A percentile compares a stretch with the other conserved stretches of the same genome.
These are phyloP conservation scores for Irpex sp. DNA, from an alignment of 1,284 basidiomycete genomes.

Conservation along the genomic window DNA sequence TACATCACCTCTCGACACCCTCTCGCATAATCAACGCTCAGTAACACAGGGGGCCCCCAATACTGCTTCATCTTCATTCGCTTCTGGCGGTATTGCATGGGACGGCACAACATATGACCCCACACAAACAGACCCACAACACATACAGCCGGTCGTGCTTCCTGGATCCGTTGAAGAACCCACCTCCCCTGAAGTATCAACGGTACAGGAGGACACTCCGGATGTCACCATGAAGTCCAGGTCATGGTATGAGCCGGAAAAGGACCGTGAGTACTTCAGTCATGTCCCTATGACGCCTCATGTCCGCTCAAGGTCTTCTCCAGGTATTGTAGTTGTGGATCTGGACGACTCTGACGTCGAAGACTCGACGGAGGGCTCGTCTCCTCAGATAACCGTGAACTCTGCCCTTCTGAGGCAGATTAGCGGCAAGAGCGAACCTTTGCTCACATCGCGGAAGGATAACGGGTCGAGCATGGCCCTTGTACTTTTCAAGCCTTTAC, in stretches of 20 bases:
- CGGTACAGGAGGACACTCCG: conserved; percentile 17
- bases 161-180: conserved; percentile 48
- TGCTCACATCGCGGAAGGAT: conserved; percentile 13
- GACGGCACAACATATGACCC: background rate
- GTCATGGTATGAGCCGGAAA: conserved; percentile 69
- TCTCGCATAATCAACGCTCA: background rate
- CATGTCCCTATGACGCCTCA: background rate
- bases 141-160: conserved; percentile 20
- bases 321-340: conserved; percentile 63
- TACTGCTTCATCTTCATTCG: conserved; percentile 5
- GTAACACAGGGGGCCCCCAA: background rate
- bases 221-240: conserved; percentile 59
- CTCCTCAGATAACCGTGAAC: conserved; percentile 35
- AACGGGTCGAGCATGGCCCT: conserved; percentile 43
- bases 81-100: background rate
- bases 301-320: background rate
- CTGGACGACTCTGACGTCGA: conserved; percentile 49
- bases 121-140: background rate
- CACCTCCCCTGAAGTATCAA: conserved; percentile 18
- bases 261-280: conserved; percentile 49
- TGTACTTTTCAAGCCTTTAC: conserved; percentile 52
- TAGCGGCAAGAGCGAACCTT: conserved; percentile 9
- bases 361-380: conserved; percentile 19
- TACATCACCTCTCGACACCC: background rate
- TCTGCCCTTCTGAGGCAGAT: conserved; percentile 42